A percentile compares a stretch with the other conserved stretches of the same genome.
phyloP scores from a whole-genome alignment of 2,329 filamentous ascomycete species.

The Verticillium dahliae region DNA sequence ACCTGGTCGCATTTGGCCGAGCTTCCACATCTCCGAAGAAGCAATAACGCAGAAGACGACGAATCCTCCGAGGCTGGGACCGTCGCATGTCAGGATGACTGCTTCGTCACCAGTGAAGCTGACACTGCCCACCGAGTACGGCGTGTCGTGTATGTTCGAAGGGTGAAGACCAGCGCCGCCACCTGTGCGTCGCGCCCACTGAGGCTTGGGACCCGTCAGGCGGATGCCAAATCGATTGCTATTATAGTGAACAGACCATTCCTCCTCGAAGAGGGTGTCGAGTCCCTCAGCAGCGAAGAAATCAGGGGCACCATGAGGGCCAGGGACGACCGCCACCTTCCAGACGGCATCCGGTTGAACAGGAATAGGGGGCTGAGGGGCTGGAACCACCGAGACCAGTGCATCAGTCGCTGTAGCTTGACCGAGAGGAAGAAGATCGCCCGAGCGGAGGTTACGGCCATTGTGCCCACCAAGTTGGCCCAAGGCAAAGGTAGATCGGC shows the following conservation, averaged over 20 bases:
- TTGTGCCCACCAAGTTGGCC: conserved; percentile 25
- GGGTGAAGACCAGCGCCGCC: conserved; percentile 32
- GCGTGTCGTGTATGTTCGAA: conserved; percentile 32
- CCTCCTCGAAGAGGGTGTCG: conserved; percentile 21
- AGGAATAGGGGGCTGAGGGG: conserved; percentile 14
- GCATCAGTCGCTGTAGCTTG: background rate
- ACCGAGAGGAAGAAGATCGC: conserved; percentile 19
- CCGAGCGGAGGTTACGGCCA: conserved; percentile 21
- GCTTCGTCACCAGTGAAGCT: conserved; percentile 36
- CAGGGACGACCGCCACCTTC: conserved; percentile 27
- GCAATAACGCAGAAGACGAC: conserved; percentile 29
- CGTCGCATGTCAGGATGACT: conserved; percentile 30
- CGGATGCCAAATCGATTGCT: conserved; percentile 32
- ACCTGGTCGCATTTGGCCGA: conserved; percentile 32
- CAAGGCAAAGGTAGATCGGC: conserved; percentile 23
- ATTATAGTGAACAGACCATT: conserved; percentile 33
- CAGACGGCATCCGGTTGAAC: conserved; percentile 17
- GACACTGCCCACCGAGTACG: conserved; percentile 31
- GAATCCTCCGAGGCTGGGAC: conserved; percentile 33
- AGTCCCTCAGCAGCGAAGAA: conserved; percentile 26
- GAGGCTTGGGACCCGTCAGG: conserved; percentile 26
- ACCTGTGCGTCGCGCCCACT: conserved; percentile 29
- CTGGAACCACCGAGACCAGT: background rate
- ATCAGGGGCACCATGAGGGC: conserved; percentile 30
- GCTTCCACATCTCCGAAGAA: conserved; percentile 32